These are phyloP conservation scores for Allomyces javanicus DNA, from an alignment of 192 early-diverging fungal genomes.

Conservation along the genomic window DNA sequence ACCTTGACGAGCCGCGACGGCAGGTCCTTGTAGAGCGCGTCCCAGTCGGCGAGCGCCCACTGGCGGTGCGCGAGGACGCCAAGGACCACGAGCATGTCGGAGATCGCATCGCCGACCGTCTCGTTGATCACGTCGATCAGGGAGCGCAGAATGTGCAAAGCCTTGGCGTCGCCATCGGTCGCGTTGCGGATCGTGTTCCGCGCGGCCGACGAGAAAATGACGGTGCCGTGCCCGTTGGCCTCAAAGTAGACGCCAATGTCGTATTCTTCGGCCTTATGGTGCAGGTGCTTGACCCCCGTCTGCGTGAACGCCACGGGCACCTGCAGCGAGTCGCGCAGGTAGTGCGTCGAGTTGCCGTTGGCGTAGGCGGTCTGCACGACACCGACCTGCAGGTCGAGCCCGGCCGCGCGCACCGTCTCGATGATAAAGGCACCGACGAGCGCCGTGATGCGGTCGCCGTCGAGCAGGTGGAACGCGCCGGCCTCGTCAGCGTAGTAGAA, in stretches of 20 bases:
- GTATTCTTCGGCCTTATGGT: slow-evolving; percentile 93
- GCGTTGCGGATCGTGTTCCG: slow-evolving; percentile 3
- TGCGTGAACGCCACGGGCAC: slow-evolving; percentile 88
- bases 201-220: slow-evolving; percentile 58
- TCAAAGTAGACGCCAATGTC: slow-evolving; percentile 99
- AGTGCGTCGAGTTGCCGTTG: slow-evolving; percentile 88
- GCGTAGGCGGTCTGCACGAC: slow-evolving; percentile 99
- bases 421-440: slow-evolving; percentile 87
- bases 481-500: slow-evolving; percentile 78
- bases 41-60: slow-evolving; percentile 73
- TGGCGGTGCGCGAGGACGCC: slow-evolving; percentile 65
- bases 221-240: slow-evolving; percentile 98
- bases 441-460: slow-evolving; percentile 97
- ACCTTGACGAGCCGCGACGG: slow-evolving; percentile 94
- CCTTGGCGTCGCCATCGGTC: slow-evolving; percentile 47
- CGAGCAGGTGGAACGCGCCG: slow-evolving; percentile 68
- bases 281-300: slow-evolving; percentile 97
- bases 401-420: slow-evolving; percentile 62
- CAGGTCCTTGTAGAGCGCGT: slow-evolving; percentile 80
- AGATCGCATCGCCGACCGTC: slow-evolving; percentile 93
- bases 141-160: slow-evolving; percentile 55
- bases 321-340: slow-evolving; percentile 71
- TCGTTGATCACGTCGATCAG: slow-evolving; percentile 95
- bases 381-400: slow-evolving; percentile 67
- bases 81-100: slow-evolving; percentile 90